Base-by-base conservation (phyloP, 1,139 yeast genomes). In the Hyphopichia khmerensis region DNA sequence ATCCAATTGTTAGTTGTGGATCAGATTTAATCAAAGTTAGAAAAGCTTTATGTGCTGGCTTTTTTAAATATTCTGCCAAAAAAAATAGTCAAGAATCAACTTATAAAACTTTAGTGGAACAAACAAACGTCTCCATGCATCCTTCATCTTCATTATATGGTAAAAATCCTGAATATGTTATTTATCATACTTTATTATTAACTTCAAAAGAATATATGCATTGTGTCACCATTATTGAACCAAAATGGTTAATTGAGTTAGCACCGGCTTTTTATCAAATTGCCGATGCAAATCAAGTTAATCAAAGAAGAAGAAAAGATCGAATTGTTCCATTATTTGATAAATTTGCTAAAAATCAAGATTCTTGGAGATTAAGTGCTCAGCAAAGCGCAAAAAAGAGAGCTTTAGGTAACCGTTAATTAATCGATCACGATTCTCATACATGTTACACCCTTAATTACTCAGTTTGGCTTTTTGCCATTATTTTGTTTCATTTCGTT, bases 121-220 rank as follows among this genome's bases (percentile, higher is more conserved):
- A 79, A 31, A 86, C 96, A 0, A 80, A 87, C 1, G 97, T 91
- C 8, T 80, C 77, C 45, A 72, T 95, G 53, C 99, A 95, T 60
- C 99, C 99, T 1, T 86, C 96, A 1, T 87, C 96, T 37, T 75
- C 95, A 1, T 62, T 93, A 29, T 87, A 80, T 57, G 87, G 84
- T 19, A 85, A 84, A 52, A 77, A 75, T 16, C 82, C 91, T 2
- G 90, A 85, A 48, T 87, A 86, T 56, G 95, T 90, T 41, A 70
- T 93, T 2, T 93, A 90, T 57, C 96, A 91, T 57, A 84, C 95
- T 5, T 69, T 93, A 43, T 69, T 91, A 37, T 70, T 88, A 54
- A 93, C 98, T 0, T 77, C 89, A 4, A 82, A 82, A 56, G 98
- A 91, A 67, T 93, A 90, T 60, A 89, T 93, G 96, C 95, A 89